Percentiles rank a stretch among this genome's conserved stretches.
phyloP scores from a whole-genome alignment of 345 rosid genomes.

The Aegle marmelos region DNA sequence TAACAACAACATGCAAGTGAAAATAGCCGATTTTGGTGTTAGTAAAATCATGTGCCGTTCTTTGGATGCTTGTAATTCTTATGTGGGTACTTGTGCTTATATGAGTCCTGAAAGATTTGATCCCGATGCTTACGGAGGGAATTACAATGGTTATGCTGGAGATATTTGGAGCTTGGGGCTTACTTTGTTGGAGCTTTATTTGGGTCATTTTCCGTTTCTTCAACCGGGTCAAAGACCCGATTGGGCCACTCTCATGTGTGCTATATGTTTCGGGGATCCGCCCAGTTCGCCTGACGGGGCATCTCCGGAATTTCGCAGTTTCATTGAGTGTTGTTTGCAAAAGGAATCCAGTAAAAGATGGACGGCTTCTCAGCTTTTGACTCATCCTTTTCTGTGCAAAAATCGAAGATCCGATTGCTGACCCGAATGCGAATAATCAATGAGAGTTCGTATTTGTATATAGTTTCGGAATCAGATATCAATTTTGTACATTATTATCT shows the following conservation, averaged over 20 bases:
- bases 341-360: no score
- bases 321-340: slow-evolving; percentile 9
- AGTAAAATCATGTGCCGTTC: no score
- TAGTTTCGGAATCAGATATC: not conserved
- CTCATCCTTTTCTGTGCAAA: slow-evolving; percentile 45
- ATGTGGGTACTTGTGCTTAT: no score
- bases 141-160: no score
- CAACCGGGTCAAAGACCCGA: slow-evolving; percentile 75
- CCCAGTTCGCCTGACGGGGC: slow-evolving; percentile 54
- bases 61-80: no score
- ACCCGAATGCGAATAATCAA: not conserved
- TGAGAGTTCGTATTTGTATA: no score
- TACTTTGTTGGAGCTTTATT: slow-evolving; percentile 70
- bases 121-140: no score
- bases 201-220: slow-evolving; percentile 73
- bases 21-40: no score
- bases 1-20: not conserved
- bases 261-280: slow-evolving; percentile 87
- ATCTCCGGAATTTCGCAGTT: slow-evolving; percentile 64
- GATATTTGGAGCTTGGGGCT: slow-evolving; percentile 84
- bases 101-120: no score
- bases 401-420: slow-evolving; percentile 13
- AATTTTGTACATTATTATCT: no score
- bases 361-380: no score
- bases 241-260: slow-evolving; percentile 89